Evolutionary conservation across 495 filamentous ascomycete genomes (phyloP), one percentile per base, ranked within the genome.

Genomic region (Penicillium maclennaniae): DNA sequence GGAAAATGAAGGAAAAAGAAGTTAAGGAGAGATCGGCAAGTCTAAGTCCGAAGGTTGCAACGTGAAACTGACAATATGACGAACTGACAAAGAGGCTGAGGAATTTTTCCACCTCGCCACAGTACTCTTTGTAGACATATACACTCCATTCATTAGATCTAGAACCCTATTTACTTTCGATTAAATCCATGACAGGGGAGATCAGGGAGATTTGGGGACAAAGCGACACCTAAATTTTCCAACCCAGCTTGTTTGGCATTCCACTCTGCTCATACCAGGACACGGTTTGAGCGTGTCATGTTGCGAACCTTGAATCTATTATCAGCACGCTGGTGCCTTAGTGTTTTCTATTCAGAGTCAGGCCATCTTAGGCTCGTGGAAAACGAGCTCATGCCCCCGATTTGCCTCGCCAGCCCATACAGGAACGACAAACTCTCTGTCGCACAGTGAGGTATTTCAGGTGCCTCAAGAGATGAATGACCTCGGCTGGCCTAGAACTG

Each of bases 181-280:
- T 14, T 21, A 15, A 40, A 40, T 40, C 8, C 19, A 17, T 19
- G 10, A 20, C 6, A 25, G 38, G 20, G 23, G 23, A 23, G 48
- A 51, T 53, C 41, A 49, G 23, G 46, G 53, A 56, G 56, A 62
- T 60, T 54, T 47, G 60, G 60, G 60, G 57, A 60, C n/a, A n/a
- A 59, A 50, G 25, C 8, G 28, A 34, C 10, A 14, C 14, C 10
- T 34, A 34, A 2, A 34, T 1, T 34, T 12, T 12, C 31, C 10
- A 34, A 9, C 31, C 31, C 31, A 34, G 31, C 8, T 34, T 34
- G 31, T 34, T 34, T 34, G 31, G 31, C 31, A 34, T 34, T 34
- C 31, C 31, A 14, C 31, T 34, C 31, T 4, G 31, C 31, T 4
- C 23, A 34, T 34, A 34, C 31, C 31, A 34, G 31, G 15, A 34